Evolutionary conservation across 164 flowering plant species (phyloP), one percentile per base, ranked within the genome.

Genomic region (Magnolia kwangsiensis): DNA sequence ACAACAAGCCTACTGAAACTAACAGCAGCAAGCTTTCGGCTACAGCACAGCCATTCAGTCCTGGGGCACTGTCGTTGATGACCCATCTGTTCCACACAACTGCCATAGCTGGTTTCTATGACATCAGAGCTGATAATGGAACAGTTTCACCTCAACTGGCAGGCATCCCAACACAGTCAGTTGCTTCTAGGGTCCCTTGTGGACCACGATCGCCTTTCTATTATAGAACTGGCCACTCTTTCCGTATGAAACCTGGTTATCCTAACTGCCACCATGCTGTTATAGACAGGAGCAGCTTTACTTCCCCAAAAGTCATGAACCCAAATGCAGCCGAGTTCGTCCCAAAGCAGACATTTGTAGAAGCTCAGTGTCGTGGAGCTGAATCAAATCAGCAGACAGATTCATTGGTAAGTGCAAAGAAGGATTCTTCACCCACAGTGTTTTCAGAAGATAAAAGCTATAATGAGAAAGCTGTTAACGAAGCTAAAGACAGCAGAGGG

Each of bases 11-110:
- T 23, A 59, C 50, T 20, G 91, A 86, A 83, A 72, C 83, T 66
- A 89, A 87, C 77, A 89, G 86, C 51, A 89, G 91, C 73, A 92
- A 91, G 85, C 96, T 95, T 69, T 95, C 99, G 16, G 98, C 98
- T 72, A 84, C 92, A 55, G 99, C 99, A 74, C 87, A 77, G 72
- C 98, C 98, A 21, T 95, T 91, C 85, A 90, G 78, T 76, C 98
- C 98, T 0, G 84, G 87, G 27, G 24, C 85, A 50, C 61, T 75
- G 21, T 71, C 89, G 68, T 74, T 84, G 80, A 72, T 79, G 63
- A 71, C 75, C 79, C 87, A 79, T 71, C 75, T 82, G 11, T 74
- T 83, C 76, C 86, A 79, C 71, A 64, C 87, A 21, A 79, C 77
- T 68, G 82, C 84, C n/a, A 58, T 77, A 27, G 78, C 89, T 3